Conservation (phyloP, 371 early-diverging fungal genomes). For the Mucor racemosus region DNA sequence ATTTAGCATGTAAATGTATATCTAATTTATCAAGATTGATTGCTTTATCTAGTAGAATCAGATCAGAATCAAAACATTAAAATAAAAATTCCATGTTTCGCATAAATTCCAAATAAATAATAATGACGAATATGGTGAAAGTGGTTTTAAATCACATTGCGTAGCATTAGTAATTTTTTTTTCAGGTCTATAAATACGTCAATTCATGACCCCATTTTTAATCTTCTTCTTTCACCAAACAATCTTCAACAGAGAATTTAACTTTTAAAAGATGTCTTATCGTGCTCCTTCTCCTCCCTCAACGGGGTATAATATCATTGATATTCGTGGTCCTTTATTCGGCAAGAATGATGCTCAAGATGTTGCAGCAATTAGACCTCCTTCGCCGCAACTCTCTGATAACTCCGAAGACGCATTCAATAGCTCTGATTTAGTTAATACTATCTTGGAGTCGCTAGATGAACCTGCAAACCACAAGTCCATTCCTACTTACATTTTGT, state of each 20-base stretch:
- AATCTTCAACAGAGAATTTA: conserved; percentile 30
- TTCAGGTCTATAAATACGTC: background rate
- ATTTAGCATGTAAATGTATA: background rate
- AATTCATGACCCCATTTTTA: background rate
- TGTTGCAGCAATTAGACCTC: conserved; percentile 16
- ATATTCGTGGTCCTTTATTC: conserved; percentile 29
- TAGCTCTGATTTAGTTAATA: conserved; percentile 44
- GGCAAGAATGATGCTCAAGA: background rate
- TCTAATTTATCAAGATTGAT: background rate
- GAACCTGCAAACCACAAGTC: conserved; percentile 46
- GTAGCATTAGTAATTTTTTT: conserved; percentile 1
- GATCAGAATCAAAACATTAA: background rate
- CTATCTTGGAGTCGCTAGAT: conserved; percentile 53
- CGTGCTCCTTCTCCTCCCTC: conserved; percentile 32
- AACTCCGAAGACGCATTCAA: conserved; percentile 47
- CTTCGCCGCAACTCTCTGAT: conserved; percentile 38
- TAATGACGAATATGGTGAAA: conserved; percentile 9
- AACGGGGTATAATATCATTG: conserved; percentile 46
- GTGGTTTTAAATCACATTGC: background rate
- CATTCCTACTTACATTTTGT: conserved; percentile 79
- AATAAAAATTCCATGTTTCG: background rate
- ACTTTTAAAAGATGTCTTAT: conserved; percentile 13
- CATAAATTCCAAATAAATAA: background rate
- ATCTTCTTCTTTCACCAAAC: background rate
- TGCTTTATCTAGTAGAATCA: background rate